Evolutionary conservation across 2,329 filamentous ascomycete species (phyloP).

Genomic region (Dothiorella sarmentorum): DNA sequence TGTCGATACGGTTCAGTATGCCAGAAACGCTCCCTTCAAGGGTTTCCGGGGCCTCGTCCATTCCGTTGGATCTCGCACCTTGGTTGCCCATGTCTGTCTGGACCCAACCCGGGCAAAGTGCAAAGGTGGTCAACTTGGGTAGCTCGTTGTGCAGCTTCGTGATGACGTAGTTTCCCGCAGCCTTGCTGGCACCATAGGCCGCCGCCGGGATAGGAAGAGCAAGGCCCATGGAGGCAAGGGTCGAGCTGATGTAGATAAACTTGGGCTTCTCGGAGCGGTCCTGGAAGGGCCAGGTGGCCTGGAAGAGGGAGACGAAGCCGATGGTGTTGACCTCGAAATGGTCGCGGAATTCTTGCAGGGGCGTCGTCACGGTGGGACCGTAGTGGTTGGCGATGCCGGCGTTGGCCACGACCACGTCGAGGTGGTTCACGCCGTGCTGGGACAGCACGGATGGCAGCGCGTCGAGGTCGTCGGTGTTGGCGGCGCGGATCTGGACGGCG

Average conservation of each 20-base stretch:
- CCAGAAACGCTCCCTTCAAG: conserved; percentile 23
- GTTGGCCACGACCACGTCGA: conserved; percentile 2
- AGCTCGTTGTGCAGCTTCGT: conserved; percentile 18
- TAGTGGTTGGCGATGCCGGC: conserved; percentile 6
- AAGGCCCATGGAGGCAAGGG: background rate
- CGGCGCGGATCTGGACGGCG: background rate
- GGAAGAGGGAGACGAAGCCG: conserved; percentile 40
- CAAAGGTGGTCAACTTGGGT: conserved; percentile 13
- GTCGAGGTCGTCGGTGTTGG: background rate
- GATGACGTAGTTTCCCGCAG: conserved; percentile 18
- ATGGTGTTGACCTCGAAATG: conserved; percentile 31
- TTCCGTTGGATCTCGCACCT: conserved; percentile 17
- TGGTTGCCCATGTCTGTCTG: conserved; percentile 27
- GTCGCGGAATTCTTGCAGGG: background rate
- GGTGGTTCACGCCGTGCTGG: background rate
- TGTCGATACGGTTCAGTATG: conserved; percentile 8
- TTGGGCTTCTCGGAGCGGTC: conserved; percentile 19
- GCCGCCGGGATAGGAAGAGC: background rate
- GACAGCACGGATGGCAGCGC: background rate
- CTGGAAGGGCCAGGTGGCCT: conserved; percentile 31
- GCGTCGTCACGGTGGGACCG: background rate
- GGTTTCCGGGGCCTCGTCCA: conserved; percentile 18
- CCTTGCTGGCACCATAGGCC: conserved; percentile 21
- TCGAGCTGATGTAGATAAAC: background rate
- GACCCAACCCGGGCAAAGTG: conserved; percentile 23